These are phyloP conservation scores for Acidiella bohemica DNA, from an alignment of 495 filamentous ascomycete species.

Conservation along the genomic window DNA sequence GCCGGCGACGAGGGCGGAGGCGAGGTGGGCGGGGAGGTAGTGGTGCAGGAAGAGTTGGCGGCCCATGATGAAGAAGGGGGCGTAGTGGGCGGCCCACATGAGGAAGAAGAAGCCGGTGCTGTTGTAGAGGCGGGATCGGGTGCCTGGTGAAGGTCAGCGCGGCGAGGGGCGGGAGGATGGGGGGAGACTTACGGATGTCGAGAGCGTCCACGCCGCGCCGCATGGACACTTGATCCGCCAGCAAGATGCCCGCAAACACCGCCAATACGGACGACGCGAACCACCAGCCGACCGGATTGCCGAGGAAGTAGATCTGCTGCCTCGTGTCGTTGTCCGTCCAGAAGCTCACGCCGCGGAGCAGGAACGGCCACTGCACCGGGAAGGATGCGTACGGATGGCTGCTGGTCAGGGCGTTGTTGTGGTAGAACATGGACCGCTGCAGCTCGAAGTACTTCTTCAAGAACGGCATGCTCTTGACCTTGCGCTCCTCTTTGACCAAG, in stretches of 20 bases:
- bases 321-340: conserved; percentile 96
- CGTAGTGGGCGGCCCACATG: conserved; percentile 59
- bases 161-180: neutral
- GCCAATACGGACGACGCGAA: conserved; percentile 80
- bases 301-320: conserved; percentile 96
- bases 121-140: conserved; percentile 89
- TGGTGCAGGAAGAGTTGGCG: conserved; percentile 64
- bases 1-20: conserved; percentile 85
- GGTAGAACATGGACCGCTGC: conserved; percentile 96
- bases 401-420: conserved; percentile 94
- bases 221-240: conserved; percentile 82
- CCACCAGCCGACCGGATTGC: conserved; percentile 98
- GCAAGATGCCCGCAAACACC: conserved; percentile 84
- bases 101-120: conserved; percentile 98
- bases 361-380: conserved; percentile 96
- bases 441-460: conserved; percentile 90
- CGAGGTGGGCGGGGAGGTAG: conserved; percentile 79
- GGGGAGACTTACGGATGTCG: conserved; percentile 65
- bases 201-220: conserved; percentile 85
- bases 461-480: conserved; percentile 76
- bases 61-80: conserved; percentile 65
- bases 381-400: conserved; percentile 90
- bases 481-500: conserved; percentile 52
- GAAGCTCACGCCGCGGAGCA: conserved; percentile 93
- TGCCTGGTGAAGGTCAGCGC: conserved; percentile 40